Evolutionary conservation across 2,329 filamentous ascomycete species (phyloP), one percentile per base, ranked within the genome.

Genomic region (Fusarium sp.): DNA sequence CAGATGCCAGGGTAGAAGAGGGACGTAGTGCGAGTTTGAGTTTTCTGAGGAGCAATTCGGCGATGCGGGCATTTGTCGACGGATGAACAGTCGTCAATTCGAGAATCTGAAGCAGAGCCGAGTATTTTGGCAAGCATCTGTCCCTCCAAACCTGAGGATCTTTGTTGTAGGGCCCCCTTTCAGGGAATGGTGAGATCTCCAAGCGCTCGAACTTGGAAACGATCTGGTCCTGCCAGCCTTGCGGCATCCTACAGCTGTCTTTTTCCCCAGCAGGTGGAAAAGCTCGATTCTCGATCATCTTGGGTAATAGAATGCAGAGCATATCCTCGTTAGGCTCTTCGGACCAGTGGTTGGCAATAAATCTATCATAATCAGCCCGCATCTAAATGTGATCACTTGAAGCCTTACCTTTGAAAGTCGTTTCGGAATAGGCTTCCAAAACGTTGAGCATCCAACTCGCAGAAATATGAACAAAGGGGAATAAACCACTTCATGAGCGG

Each of bases 401-500:
- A 23, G n/a, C 38, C 78, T 73, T 77, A 91, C 84, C 86, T 92
- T 73, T 96, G 91, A 66, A 98, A 93, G 53, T 91, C 88, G 33
- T 87, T 88, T 8, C 93, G 80, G 29, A 96, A 83, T n/a, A 97
- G 79, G 62, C 86, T 88, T 49, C 87, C 84, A 71, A 98, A 99
- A 35, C 91, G 84, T 49, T 88, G 84, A 2, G 83, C 73, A 41
- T 93, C 88, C 32, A 96, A 80, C 49, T 92, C 84, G 0, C 91
- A 88, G 66, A 95, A 88, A 48, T 91, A 88, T 13, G 89, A 88
- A 75, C 92, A 97, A 74, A 98, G 97, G 0, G 88, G 84, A 38
- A 98, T 83, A 73, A 97, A 98, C 79, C 88, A 89, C 47, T 77
- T 77, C 69, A 88, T 85, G 68, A 93, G 82, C 1, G 83, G 82